Evolutionary conservation across 148 eudicot species (phyloP).

Genomic region (Fagopyrum tataricum): DNA sequence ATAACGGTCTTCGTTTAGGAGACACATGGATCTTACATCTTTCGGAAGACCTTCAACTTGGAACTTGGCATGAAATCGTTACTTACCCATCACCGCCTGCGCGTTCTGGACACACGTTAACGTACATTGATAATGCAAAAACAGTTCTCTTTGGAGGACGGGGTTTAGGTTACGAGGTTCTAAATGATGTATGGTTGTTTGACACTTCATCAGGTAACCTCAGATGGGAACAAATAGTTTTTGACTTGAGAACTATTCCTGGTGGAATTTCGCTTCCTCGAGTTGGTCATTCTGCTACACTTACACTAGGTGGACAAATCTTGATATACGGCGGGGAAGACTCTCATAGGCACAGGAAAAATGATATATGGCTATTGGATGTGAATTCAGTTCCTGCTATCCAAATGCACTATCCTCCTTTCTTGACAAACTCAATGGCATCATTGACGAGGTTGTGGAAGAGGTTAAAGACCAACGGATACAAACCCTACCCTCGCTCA

Average conservation of each 20-base stretch:
- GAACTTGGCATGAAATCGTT: constrained; percentile 69
- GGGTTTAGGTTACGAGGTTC: constrained; percentile 74
- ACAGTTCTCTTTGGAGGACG: constrained; percentile 86
- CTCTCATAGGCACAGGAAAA: constrained; percentile 61
- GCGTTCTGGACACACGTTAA: constrained; percentile 87
- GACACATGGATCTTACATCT: constrained; percentile 88
- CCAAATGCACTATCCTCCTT: constrained; percentile 21
- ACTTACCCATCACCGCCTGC: constrained; percentile 59
- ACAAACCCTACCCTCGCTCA: constrained; percentile 61
- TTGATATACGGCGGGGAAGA: constrained; percentile 97
- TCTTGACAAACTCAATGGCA: constrained; percentile 20
- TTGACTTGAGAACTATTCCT: constrained; percentile 43
- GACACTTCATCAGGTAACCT: constrained; percentile 41
- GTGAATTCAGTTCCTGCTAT: constrained; percentile 34
- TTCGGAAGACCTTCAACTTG: constrained; percentile 52
- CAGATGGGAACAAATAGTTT: constrained; percentile 57
- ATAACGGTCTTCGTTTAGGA: constrained; percentile 67
- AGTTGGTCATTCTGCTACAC: constrained; percentile 94
- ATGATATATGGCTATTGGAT: constrained; percentile 86
- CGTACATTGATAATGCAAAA: constrained; percentile 41
- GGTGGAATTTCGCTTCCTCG: constrained; percentile 65
- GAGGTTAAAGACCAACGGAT: constrained; percentile 46
- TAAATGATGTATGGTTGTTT: constrained; percentile 78
- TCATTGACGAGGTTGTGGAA: constrained; percentile 49
- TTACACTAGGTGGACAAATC: constrained; percentile 58